Evolutionary conservation across 2,329 filamentous ascomycete species (phyloP), one percentile per base, ranked within the genome.

Genomic region (Cercospora zeae-maydis): DNA sequence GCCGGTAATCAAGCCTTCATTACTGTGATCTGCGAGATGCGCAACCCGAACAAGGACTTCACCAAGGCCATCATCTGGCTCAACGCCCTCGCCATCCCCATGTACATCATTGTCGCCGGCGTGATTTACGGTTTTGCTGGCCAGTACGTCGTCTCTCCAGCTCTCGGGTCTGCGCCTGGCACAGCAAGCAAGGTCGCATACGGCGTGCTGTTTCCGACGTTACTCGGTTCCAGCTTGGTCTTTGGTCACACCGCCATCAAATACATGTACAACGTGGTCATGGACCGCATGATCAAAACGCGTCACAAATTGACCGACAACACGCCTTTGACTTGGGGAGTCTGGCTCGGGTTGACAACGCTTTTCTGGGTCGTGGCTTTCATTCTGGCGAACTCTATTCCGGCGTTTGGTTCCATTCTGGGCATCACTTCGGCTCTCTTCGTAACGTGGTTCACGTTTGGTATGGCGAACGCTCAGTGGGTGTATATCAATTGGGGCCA

Each of bases 1-100:
- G 78, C 76, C 58, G 86, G 86, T 10, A 52, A 52, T 71, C 84
- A 86, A 19, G 84, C 84, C 60, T 89, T 88, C 78, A 88, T 89
- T 75, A 81, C 79, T 60, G 83, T 90, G 71, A 85, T 87, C 69
- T 81, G 82, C 42, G 87, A 90, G 74, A 57, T 57, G 54, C 34
- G 54, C 14, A 57, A 57, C 36, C 54, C 59, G 14, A 24, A 49
- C 63, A 33, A 65, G 37, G 11, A 62, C 0, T 83, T 79, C 72
- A 74, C 76, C 3, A 34, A 30, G 21, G 54, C 54, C 16, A 14
- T 57, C 13, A 45, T 57, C 36, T 57, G 54, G 54, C 75, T 84
- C 24, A 81, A 84, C 69, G 74, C 76, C 47, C 79, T 82, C 64
- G 79, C 81, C 1, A 84, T 81, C 4, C 73, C 75, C 19, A 81